These are phyloP conservation scores for Globisporangium sylvaticum DNA, from an alignment of 352 stramenopile species.

Conservation along the genomic window DNA sequence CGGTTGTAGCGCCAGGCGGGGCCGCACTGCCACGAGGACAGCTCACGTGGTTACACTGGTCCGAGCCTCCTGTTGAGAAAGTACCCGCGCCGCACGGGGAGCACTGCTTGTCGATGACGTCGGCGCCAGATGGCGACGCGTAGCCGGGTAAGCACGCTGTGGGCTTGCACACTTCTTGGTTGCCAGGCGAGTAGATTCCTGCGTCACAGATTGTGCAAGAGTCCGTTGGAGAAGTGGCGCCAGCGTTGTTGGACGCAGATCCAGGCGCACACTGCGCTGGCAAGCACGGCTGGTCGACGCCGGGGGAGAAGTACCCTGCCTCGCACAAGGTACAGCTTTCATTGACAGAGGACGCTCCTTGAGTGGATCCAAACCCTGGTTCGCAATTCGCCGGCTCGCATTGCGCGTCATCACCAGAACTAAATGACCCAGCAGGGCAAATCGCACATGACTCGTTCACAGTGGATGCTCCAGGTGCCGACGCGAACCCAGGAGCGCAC, in stretches of 20 bases:
- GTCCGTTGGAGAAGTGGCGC: constrained; percentile 15
- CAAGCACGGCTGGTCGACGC: constrained; percentile 24
- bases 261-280: constrained; percentile 26
- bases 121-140: constrained; percentile 33
- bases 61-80: constrained; percentile 30
- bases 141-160: constrained; percentile 33
- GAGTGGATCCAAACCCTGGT: constrained; percentile 27
- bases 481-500: constrained; percentile 30
- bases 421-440: constrained; percentile 30
- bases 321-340: constrained; percentile 27
- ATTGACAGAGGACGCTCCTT: constrained; percentile 23
- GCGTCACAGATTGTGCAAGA: constrained; percentile 32
- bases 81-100: constrained; percentile 30
- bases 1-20: constrained; percentile 24
- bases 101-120: constrained; percentile 37
- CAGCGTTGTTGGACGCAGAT: constrained; percentile 25
- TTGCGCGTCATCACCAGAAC: constrained; percentile 20
- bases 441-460: constrained; percentile 28
- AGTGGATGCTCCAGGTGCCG: constrained; percentile 24
- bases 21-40: constrained; percentile 34
- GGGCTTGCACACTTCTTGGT: constrained; percentile 19
- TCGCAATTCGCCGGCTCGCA: constrained; percentile 30
- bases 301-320: constrained; percentile 33
- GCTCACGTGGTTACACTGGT: constrained; percentile 30
- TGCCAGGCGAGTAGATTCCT: constrained; percentile 27